A percentile compares a stretch with the other conserved stretches of the same genome.
Evolutionary conservation across 805 yeast genomes (phyloP).

Genomic region (Pichia californica): DNA sequence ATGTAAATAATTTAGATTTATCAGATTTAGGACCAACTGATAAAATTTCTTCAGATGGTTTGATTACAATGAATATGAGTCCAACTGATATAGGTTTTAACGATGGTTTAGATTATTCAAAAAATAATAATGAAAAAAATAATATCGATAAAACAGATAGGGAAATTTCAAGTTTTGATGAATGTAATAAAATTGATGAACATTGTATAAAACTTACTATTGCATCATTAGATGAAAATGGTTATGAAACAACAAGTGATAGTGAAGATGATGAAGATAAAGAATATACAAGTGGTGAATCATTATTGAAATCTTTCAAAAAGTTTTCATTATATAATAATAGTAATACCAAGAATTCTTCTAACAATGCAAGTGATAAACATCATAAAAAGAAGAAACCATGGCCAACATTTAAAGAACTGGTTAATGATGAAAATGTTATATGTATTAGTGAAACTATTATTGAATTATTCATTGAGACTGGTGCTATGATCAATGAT

Average conservation of each 20-base stretch:
- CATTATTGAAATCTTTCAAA: slow-evolving; percentile 2
- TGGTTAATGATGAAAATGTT: slow-evolving; percentile 41
- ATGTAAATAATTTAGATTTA: background rate
- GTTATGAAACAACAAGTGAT: slow-evolving; percentile 9
- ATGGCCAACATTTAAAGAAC: slow-evolving; percentile 50
- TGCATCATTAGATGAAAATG: slow-evolving; percentile 10
- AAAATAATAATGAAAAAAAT: background rate
- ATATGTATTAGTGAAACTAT: slow-evolving; percentile 44
- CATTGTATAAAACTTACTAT: slow-evolving; percentile 2
- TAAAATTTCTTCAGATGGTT: background rate
- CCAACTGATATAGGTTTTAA: slow-evolving; percentile 1
- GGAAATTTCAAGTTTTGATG: too few species aligned
- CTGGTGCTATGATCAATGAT: slow-evolving; percentile 57
- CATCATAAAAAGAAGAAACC: slow-evolving; percentile 9
- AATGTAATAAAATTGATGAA: background rate
- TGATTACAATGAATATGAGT: background rate
- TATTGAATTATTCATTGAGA: slow-evolving; percentile 55
- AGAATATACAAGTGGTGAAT: background rate
- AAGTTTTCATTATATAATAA: slow-evolving; percentile 1
- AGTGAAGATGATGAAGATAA: slow-evolving; percentile 11
- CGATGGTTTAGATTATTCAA: background rate
- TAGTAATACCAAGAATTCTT: too few species aligned
- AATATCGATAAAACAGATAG: too few species aligned
- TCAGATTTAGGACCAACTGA: slow-evolving; percentile 1
- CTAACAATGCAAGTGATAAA: too few species aligned